Conservation (phyloP, 1,139 yeast species). For the Sugiyamaella neomexicana region DNA sequence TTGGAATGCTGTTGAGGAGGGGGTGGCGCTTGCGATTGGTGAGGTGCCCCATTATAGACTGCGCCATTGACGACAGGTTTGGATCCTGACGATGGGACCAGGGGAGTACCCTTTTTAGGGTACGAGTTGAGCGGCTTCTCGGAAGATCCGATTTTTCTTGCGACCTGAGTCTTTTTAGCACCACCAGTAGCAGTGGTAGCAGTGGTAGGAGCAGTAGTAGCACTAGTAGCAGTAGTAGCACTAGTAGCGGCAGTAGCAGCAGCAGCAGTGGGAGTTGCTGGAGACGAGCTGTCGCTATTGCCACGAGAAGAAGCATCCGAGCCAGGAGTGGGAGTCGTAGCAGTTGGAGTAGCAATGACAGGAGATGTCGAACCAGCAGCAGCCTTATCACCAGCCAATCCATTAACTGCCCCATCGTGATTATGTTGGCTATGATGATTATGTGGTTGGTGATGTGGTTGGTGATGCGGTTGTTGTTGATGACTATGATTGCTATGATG, state of each 20-base stretch:
- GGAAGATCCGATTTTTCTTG: neutral
- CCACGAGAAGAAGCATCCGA: conserved; percentile 7
- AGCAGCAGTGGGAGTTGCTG: conserved; percentile 1
- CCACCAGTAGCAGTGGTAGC: neutral
- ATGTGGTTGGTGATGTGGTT: conserved; percentile 20
- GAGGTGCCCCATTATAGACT: neutral
- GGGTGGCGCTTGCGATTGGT: neutral
- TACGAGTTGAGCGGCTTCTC: conserved; percentile 11
- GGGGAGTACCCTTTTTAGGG: conserved; percentile 7
- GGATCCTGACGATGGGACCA: neutral
- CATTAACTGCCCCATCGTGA: conserved; percentile 8
- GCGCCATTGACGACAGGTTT: conserved; percentile 9
- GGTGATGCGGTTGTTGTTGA: conserved; percentile 17
- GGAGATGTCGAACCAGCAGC: neutral
- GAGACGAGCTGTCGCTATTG: neutral
- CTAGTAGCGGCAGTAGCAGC: neutral
- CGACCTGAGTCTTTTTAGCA: neutral
- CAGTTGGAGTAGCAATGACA: conserved; percentile 1
- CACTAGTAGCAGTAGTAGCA: conserved; percentile 2
- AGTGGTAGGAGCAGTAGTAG: conserved; percentile 1
- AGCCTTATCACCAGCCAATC: neutral
- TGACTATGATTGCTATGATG: conserved; percentile 15
- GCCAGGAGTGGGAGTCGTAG: conserved; percentile 1
- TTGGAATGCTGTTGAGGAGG: conserved; percentile 8
- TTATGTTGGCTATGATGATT: conserved; percentile 22